Evolutionary conservation across 306 rosid species (phyloP), one percentile per base, ranked within the genome.

Genomic region (Nissolia schottii): DNA sequence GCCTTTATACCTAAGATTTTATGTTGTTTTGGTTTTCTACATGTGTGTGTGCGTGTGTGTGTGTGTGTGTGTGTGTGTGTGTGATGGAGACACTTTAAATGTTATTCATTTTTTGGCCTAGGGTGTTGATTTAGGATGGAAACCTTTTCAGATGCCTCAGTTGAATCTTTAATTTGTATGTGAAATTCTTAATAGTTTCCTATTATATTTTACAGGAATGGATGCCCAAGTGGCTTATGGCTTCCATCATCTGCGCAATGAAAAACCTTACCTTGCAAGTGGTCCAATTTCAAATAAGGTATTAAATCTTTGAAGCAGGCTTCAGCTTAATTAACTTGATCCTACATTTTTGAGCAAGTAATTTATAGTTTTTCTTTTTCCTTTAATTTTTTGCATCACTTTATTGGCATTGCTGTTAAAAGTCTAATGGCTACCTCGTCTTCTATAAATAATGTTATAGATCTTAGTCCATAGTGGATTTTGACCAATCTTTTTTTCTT

Each of bases 191-290:
- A 25, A n/a, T 37, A 71, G 25, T 55, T 60, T 70, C 20, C 76
- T 9, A 19, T 69, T 70, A 81, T 54, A 7, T 81, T 64, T 78
- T 81, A 62, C 85, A 91, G 99, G 99, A 84, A 95, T 95, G 99
- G 99, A 95, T 81, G 99, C 97, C 58, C 90, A 85, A 79, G 96
- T 95, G 77, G 96, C 99, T 66, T 90, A 95, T 81, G 97, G 99
- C 43, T 95, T 95, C 80, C 97, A 95, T 81, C 90, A 85, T 85
- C 77, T 95, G 61, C 96, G 99, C 25, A 81, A 95, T 37, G 93
- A 95, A 78, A 95, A 89, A 78, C 97, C 97, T 37, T 82, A 84
- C 79, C 93, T 95, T 85, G 96, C 99, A 63, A 92, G 77, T 25
- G 97, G 97, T 68, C 99, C 99, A 65, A 78, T 95, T 74, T 8